Base-by-base conservation (phyloP, 2,329 filamentous ascomycete genomes). In the Botrytis medusae region DNA sequence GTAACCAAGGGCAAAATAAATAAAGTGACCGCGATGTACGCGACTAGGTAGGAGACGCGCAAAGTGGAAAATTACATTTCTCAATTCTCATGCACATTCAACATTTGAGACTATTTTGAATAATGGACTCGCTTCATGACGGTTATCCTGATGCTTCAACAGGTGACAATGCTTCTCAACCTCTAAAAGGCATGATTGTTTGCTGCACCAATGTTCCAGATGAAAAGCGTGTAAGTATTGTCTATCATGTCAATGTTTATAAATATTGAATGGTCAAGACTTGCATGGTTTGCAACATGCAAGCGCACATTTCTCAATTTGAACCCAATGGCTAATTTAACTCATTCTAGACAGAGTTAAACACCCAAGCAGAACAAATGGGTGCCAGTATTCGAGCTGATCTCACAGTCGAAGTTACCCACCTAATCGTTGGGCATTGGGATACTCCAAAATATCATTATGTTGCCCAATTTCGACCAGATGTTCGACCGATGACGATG, bases 401-500 rank as follows among this genome's bases (percentile, higher is more conserved):
- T 82, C 89, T 99, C 62, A 98, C 95, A n/a, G 93, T 93, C 73
- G 94, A 98, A 82, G 94, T 97, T 65, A 98, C 96, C 8, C 96
- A 99, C 84, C 90, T 99, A 64, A 88, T 99, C 76, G 93, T 97
- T 75, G 96, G 95, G 81, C 91, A 93, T 79, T 92, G 94, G 79
- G 89, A 95, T 81, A 98, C 95, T 0, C 90, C 92, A 68, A 99
- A 99, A 83, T 99, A 99, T 83, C 92, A 91, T 82, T 97, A 97
- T 85, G 95, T 98, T 79, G 96, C 95, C 71, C 93, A 91, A 80
- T 92, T 95, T 81, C 89, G 96, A 70, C 90, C 92, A 65, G 96
- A 99, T 80, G 91, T 99, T 79, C 90, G 90, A 80, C 91, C 94
- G 68, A 91, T 99, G 84, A 89, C 89, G 61, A 89, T 91, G n/a